Evolutionary conservation across 108 stramenopile genomes (phyloP), one percentile per base, ranked within the genome.

Genomic region (Poteriospumella lacustris): DNA sequence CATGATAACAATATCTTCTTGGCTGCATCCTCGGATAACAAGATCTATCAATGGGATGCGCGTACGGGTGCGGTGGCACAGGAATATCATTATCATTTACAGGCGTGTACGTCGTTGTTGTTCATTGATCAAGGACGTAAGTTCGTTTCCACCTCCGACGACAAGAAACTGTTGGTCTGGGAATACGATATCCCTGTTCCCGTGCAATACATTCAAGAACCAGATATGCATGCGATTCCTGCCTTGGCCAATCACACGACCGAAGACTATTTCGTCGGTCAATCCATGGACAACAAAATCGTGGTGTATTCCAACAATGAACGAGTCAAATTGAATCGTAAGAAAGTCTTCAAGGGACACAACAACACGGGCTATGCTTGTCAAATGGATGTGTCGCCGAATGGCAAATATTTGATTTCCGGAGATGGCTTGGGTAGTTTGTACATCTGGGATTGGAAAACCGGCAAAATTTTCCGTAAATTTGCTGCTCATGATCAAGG

Each of bases 151-250:
- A 95, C 91, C 15, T 88, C 90, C 40, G 98, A 99, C 82, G 98
- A 99, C 83, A 99, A 97, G 83, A 98, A 97, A 84, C 83, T 97
- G 0, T 76, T 99, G 40, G 92, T 96, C 12, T 99, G 98, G 98
- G 98, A 99, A 80, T 95, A 93, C 91, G 94, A 94, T 79, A 97
- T 97, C 79, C 95, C 96, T 9, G 98, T 99, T 1, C 98, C 98
- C 26, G 93, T 98, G 80, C 97, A 97, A 77, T 97, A 98, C 85
- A 96, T 99, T 58, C 85, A 89, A n/a, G 97, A 97, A 85, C 96
- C 98, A 1, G 90, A 92, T 42, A 97, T 99, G 97, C 96, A 99
- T 81, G 90, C 93, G 64, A 97, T 99, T 89, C 98, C 97, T 0
- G 88, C 90, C 5, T 85, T 95, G 67, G 85, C 92, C 39, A 78